Evolutionary conservation across 176 grass and related monocot genomes (phyloP), one percentile per base, ranked within the genome.

Genomic region (Phragmites australis): DNA sequence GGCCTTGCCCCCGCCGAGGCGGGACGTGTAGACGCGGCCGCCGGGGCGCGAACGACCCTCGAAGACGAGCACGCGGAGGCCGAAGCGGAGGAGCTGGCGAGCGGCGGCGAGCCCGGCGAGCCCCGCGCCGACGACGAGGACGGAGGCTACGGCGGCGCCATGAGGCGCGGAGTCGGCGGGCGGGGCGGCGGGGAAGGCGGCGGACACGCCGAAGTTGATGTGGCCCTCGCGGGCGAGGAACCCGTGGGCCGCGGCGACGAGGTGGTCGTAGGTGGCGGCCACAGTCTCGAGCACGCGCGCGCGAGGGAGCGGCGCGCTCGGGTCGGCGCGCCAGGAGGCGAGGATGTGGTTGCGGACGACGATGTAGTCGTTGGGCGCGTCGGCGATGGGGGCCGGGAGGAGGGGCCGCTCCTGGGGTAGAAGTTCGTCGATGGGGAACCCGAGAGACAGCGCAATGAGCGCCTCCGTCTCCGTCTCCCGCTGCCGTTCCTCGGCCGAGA

Each of bases 261-360:
- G 88, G 50, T 64, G 85, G 83, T 97, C 95, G 81, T 97, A 97
- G 47, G 81, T 47, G 16, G 88, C 76, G 34, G 89, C 74, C 32
- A 97, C 83, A 27, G 95, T 97, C 86, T 93, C 95, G 25, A 59
- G 77, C 57, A 93, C 75, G 55, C 91, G 88, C 9, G 85, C 66
- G 52, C 83, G 83, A 8, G 90, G 91, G 3, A 97, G 84, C 30
- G 77, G 85, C 34, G 85, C 89, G 41, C 64, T 72, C 15, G 93
- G 92, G 73, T 97, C 89, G 71, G 84, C 83, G 68, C 95, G 90
- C 95, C 95, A 97, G 23, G 87, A 86, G 3, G 95, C 95, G 45
- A 97, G 92, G 81, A 97, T 89, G 86, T 97, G 95, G 79, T 97
- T 97, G 61, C 92, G 90, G 63, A 97, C 74, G 66, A 97, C 92